Evolutionary conservation across 2,329 filamentous ascomycete genomes (phyloP).

Genomic region (Didymella pinodella): DNA sequence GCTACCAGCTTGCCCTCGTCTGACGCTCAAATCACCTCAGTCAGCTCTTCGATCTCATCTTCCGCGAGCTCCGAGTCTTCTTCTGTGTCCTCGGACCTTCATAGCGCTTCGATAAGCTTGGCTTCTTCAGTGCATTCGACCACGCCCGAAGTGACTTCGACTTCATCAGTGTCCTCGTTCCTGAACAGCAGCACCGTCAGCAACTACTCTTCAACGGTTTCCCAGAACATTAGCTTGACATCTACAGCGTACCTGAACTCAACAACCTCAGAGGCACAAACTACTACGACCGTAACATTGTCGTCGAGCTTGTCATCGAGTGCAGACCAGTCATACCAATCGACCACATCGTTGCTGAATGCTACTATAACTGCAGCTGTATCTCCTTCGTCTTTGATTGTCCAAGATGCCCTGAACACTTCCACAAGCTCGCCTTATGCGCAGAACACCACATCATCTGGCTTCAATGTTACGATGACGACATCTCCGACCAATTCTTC

Average conservation of each 20-base stretch:
- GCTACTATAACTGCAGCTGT: background rate
- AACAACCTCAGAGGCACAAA: background rate
- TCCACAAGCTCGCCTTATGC: background rate
- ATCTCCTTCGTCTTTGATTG: background rate
- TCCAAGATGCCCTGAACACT: background rate
- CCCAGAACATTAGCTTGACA: background rate
- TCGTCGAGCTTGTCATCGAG: background rate
- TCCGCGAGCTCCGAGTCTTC: too few relatives aligned
- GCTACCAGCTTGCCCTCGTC: background rate
- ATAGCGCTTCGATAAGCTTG: too few relatives aligned
- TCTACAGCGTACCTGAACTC: background rate
- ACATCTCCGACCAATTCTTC: background rate
- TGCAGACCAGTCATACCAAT: background rate
- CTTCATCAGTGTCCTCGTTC: background rate
- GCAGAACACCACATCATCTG: background rate
- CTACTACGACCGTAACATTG: background rate
- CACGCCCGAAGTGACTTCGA: background rate
- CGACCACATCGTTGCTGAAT: background rate
- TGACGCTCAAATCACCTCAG: background rate
- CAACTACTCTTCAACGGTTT: background rate
- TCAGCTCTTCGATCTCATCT: too few relatives aligned
- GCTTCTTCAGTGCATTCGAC: background rate
- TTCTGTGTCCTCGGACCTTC: background rate
- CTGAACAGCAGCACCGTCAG: background rate
- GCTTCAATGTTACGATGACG: background rate